phyloP scores from a whole-genome alignment of 257 asterid genomes.

The Solanum rostratum region DNA sequence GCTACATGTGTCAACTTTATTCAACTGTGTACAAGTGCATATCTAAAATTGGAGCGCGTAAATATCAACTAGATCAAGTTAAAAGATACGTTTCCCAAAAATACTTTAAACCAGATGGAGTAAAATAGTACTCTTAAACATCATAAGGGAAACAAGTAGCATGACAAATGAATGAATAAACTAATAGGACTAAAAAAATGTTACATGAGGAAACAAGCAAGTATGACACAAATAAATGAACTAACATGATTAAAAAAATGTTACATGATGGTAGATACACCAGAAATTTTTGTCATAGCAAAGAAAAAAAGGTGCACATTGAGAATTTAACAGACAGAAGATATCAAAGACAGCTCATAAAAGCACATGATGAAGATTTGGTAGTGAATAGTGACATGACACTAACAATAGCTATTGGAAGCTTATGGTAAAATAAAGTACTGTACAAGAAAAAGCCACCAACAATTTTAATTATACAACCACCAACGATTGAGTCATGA shows the following conservation, averaged over 20 bases:
- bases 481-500: not conserved
- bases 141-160: not conserved
- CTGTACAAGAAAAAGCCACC: not conserved
- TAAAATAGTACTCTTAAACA: not conserved
- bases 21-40: not conserved
- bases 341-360: slow-evolving; percentile 39
- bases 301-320: not conserved
- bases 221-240: not conserved
- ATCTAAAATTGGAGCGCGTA: too few relatives aligned
- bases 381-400: not conserved
- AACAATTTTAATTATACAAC: not conserved
- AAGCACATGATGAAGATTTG: not conserved
- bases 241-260: not conserved
- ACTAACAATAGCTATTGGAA: not conserved
- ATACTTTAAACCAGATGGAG: not conserved
- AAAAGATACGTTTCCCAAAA: too few relatives aligned
- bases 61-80: not conserved
- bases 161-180: not conserved
- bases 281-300: not conserved
- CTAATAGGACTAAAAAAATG: not conserved
- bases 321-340: not conserved
- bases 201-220: not conserved
- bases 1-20: not conserved
- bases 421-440: not conserved
- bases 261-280: not conserved